Base-by-base conservation (phyloP, 257 asterid genomes). In the Capsicum chinense region DNA sequence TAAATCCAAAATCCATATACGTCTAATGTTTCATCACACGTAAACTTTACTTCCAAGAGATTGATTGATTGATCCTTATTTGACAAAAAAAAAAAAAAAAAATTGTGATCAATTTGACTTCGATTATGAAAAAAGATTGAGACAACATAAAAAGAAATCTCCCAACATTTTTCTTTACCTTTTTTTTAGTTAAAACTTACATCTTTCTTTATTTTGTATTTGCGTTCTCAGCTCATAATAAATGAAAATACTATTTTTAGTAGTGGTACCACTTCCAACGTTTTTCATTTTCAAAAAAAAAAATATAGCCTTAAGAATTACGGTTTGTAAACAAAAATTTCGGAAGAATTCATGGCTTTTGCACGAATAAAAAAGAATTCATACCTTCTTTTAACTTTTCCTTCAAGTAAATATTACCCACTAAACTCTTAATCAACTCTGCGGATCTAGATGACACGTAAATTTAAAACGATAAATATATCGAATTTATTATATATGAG, bases 301-400 rank as follows among this genome's bases (percentile, higher is more conserved):
- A 26, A 26, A n/a, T 26, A 26, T 52, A 76, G 14, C 47, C 63
- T 76, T 76, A 6, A 26, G 47, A 21, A 26, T 7, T 76, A 76
- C 14, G 48, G 42, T 76, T 52, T 52, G 44, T 48, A 21, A 48
- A 76, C 63, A 52, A 52, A 76, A 76, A 52, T 21, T 26, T 13
- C n/a, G 62, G 47, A 52, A 52, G 81, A 21, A 21, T 76, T 52
- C 58, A 50, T 50, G 81, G 81, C 48, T 76, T 76, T 76, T 50
- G 47, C 81, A 6, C 7, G 13, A 11, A 21, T 7, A 62, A 52
- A 52, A 76, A 21, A 42, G 62, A 13, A 1, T 66, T 67, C 15
- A 67, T 48, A 35, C 76, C 52, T n/a, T 68, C 37, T 37, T 35
- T 6, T 2, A 13, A 26, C 81, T 76, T 4, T 73, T 52, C 48